Conservation (phyloP, 2,329 filamentous ascomycete genomes). For the Arthrobotrys musiformis region DNA sequence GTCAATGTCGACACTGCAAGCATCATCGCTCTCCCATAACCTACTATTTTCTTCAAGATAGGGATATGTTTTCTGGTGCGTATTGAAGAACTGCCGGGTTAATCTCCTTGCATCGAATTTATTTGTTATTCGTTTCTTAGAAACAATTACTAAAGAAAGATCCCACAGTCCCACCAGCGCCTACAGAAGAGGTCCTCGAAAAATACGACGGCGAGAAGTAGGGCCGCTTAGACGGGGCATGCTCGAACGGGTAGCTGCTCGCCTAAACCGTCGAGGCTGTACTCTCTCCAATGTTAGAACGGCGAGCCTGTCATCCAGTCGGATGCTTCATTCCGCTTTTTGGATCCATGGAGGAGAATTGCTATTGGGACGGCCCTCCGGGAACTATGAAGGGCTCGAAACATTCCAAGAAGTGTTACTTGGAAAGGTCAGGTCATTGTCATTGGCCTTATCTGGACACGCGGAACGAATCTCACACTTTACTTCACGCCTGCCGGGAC, state of each 20-base stretch:
- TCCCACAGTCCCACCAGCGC: slow-evolving; percentile 5
- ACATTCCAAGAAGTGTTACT: slow-evolving; percentile 58
- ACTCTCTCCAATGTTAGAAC: slow-evolving; percentile 58
- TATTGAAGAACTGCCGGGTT: background rate
- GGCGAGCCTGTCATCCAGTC: slow-evolving; percentile 61
- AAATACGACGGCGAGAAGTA: slow-evolving; percentile 26
- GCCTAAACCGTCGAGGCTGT: slow-evolving; percentile 66
- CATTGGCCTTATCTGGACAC: slow-evolving; percentile 28
- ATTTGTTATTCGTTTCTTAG: background rate
- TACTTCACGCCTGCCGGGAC: slow-evolving; percentile 26
- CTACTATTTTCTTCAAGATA: background rate
- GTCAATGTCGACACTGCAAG: slow-evolving; percentile 33
- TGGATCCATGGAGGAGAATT: slow-evolving; percentile 68
- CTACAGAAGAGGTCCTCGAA: slow-evolving; percentile 36
- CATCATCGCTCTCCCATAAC: slow-evolving; percentile 5
- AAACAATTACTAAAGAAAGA: background rate
- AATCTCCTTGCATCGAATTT: background rate
- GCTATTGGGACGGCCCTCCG: slow-evolving; percentile 15
- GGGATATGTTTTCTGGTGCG: slow-evolving; percentile 47
- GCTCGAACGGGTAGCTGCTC: slow-evolving; percentile 67
- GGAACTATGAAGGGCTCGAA: slow-evolving; percentile 56
- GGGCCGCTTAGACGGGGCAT: slow-evolving; percentile 62
- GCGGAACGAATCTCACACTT: slow-evolving; percentile 32
- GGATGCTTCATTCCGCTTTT: slow-evolving; percentile 68
- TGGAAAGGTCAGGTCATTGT: slow-evolving; percentile 28